These are phyloP conservation scores for Serendipita sp. DNA, from an alignment of 768 basidiomycete genomes.

Conservation along the genomic window DNA sequence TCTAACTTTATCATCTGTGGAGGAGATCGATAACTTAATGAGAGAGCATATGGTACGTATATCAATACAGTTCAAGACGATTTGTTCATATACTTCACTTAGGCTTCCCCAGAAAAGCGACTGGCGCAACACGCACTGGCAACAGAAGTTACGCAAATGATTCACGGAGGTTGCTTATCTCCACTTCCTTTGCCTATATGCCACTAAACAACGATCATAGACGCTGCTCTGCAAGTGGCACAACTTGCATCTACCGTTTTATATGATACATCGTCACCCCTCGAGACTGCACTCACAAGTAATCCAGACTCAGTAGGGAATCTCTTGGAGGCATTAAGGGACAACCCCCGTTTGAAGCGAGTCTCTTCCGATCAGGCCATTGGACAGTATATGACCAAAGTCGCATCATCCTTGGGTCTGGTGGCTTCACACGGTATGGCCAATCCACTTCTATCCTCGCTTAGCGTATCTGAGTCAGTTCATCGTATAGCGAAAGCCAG, in stretches of 20 bases:
- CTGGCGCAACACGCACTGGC: conserved; percentile 37
- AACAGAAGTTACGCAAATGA: conserved; percentile 40
- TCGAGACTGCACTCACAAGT: background rate
- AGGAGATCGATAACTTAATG: conserved; percentile 41
- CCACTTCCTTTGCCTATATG: background rate
- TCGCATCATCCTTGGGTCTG: conserved; percentile 43
- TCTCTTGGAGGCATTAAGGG: conserved; percentile 40
- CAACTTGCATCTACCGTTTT: conserved; percentile 30
- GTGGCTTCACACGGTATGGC: conserved; percentile 47
- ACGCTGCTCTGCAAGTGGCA: conserved; percentile 25
- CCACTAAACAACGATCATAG: conserved; percentile 16
- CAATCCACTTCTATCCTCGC: background rate
- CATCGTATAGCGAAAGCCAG: conserved; percentile 42
- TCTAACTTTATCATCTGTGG: conserved; percentile 58
- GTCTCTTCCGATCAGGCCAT: conserved; percentile 33
- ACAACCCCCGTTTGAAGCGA: conserved; percentile 45
- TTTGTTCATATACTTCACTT: background rate
- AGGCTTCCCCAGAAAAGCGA: conserved; percentile 25
- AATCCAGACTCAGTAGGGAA: background rate
- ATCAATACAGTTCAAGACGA: background rate
- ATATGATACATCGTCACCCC: conserved; percentile 19
- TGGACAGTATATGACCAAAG: conserved; percentile 37
- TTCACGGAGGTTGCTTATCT: conserved; percentile 35
- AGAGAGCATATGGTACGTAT: conserved; percentile 37
- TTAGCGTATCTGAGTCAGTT: background rate